These are phyloP conservation scores for Elsinoe australis DNA, from an alignment of 2,329 filamentous ascomycete genomes.

Conservation along the genomic window DNA sequence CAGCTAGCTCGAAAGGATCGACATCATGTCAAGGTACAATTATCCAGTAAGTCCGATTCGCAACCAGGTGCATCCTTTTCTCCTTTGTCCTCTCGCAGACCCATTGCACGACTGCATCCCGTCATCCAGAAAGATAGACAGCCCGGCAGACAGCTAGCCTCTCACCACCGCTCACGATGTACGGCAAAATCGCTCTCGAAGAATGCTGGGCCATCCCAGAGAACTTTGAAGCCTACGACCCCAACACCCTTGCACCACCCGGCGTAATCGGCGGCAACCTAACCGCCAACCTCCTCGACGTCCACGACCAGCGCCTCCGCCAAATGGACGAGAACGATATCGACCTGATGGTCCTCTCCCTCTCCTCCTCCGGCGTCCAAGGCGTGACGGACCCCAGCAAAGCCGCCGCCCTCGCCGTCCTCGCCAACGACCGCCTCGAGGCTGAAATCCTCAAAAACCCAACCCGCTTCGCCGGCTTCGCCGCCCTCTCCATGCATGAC, in stretches of 20 bases:
- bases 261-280: constrained; percentile 8
- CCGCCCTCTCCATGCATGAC: constrained; percentile 29
- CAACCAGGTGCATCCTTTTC: background rate
- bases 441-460: constrained; percentile 25
- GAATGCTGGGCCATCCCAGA: constrained; percentile 14
- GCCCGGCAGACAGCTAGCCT: too few relatives aligned
- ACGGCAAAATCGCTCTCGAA: constrained; percentile 14
- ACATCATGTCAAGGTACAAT: background rate
- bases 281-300: constrained; percentile 6
- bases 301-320: constrained; percentile 24
- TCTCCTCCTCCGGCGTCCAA: constrained; percentile 21
- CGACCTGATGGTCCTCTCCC: constrained; percentile 31
- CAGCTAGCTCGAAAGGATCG: background rate
- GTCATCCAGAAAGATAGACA: too few relatives aligned
- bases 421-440: constrained; percentile 31
- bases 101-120: too few relatives aligned
- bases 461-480: constrained; percentile 30
- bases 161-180: background rate
- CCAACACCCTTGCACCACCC: constrained; percentile 6
- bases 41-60: constrained; percentile 2
- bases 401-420: constrained; percentile 23
- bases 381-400: constrained; percentile 26
- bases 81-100: background rate
- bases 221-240: constrained; percentile 12
- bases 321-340: constrained; percentile 31